Percentiles rank a stretch among this genome's conserved stretches.
Evolutionary conservation across 2,329 filamentous ascomycete species (phyloP).

Genomic region (Talaromyces albobiverticillius): DNA sequence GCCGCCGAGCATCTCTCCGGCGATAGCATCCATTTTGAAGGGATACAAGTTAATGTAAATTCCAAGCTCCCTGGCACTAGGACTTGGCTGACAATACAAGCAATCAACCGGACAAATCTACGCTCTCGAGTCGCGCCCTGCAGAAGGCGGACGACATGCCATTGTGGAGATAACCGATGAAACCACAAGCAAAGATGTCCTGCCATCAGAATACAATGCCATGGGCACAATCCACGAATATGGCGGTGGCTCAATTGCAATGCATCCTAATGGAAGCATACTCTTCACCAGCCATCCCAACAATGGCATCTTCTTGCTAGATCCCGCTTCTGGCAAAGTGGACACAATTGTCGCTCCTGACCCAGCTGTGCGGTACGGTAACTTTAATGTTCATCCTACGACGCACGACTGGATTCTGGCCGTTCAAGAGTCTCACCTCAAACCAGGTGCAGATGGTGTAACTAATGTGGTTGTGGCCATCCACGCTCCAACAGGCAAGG

Average conservation of each 20-base stretch:
- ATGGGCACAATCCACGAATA: slow-evolving; percentile 54
- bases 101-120: slow-evolving; percentile 6
- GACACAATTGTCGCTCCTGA: slow-evolving; percentile 26
- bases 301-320: slow-evolving; percentile 43
- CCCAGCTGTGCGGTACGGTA: slow-evolving; percentile 41
- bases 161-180: slow-evolving; percentile 41
- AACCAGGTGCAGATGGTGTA: background rate
- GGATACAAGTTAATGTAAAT: slow-evolving; percentile 3
- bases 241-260: slow-evolving; percentile 45
- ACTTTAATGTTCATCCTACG: slow-evolving; percentile 45
- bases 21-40: slow-evolving; percentile 9
- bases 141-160: slow-evolving; percentile 42
- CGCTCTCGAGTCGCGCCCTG: slow-evolving; percentile 32
- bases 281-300: slow-evolving; percentile 48
- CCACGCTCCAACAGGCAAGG: slow-evolving; percentile 20
- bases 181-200: slow-evolving; percentile 37
- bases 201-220: slow-evolving; percentile 46
- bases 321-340: slow-evolving; percentile 37
- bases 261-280: slow-evolving; percentile 36
- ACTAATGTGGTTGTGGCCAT: slow-evolving; percentile 26
- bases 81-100: too few species aligned
- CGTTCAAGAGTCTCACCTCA: slow-evolving; percentile 29
- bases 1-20: slow-evolving; percentile 4
- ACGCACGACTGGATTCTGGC: slow-evolving; percentile 47
- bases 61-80: too few species aligned